phyloP scores from a whole-genome alignment of 768 basidiomycete species.

The Pleurotus eryngii region DNA sequence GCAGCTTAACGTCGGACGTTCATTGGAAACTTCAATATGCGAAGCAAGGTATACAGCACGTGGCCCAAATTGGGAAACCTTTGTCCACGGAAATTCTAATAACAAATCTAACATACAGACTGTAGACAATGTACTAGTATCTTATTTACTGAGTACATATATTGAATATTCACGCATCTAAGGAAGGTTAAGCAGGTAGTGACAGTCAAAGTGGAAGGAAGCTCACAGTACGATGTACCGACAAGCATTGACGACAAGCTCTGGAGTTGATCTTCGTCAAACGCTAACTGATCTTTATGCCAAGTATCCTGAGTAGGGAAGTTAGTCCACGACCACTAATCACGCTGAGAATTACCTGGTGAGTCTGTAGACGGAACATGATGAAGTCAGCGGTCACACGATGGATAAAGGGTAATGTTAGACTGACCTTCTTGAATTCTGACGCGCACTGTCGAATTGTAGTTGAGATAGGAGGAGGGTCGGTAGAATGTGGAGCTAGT shows the following conservation, averaged over 20 bases:
- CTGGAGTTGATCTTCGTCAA: conserved; percentile 88
- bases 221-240: conserved; percentile 83
- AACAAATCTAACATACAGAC: too few relatives aligned
- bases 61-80: too few relatives aligned
- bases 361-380: conserved; percentile 39
- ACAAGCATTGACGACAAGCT: conserved; percentile 85
- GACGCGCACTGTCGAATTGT: conserved; percentile 84
- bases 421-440: conserved; percentile 75
- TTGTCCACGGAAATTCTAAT: too few relatives aligned
- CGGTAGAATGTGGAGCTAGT: conserved; percentile 73
- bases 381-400: conserved; percentile 12
- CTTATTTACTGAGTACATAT: too few relatives aligned
- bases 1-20: background rate
- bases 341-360: conserved; percentile 41
- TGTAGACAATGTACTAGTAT: too few relatives aligned
- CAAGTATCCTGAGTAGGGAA: conserved; percentile 68
- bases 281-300: conserved; percentile 84
- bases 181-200: too few relatives aligned
- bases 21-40: too few relatives aligned
- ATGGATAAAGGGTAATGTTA: conserved; percentile 4
- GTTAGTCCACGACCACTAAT: background rate
- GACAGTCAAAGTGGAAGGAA: background rate
- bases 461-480: conserved; percentile 87
- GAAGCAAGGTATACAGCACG: too few relatives aligned
- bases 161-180: background rate